Evolutionary conservation across 2,329 filamentous ascomycete genomes (phyloP).

Genomic region (Rachicladosporium sp.): DNA sequence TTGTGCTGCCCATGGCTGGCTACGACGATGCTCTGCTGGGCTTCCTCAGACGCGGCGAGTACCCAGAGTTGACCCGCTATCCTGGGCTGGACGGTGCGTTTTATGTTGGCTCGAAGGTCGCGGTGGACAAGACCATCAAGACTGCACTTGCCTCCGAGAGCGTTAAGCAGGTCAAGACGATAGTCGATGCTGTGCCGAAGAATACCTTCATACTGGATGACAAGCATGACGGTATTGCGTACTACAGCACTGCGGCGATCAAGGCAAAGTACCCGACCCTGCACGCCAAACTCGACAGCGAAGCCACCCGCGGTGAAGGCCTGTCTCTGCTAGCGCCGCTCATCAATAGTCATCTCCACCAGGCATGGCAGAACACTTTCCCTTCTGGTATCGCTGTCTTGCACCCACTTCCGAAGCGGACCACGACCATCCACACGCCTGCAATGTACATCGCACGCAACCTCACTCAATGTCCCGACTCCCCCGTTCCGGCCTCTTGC

Average conservation of each 20-base stretch:
- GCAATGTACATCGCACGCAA: slow-evolving; percentile 61
- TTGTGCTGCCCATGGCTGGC: slow-evolving; percentile 72
- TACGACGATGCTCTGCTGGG: slow-evolving; percentile 59
- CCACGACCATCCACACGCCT: slow-evolving; percentile 57
- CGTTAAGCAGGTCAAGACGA: slow-evolving; percentile 48
- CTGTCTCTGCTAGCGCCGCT: slow-evolving; percentile 57
- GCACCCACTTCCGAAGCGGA: slow-evolving; percentile 66
- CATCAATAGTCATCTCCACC: slow-evolving; percentile 75
- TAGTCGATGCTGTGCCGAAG: slow-evolving; percentile 49
- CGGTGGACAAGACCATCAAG: slow-evolving; percentile 31
- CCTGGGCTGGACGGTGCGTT: slow-evolving; percentile 59
- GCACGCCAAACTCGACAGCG: slow-evolving; percentile 45
- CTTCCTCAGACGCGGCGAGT: slow-evolving; percentile 64
- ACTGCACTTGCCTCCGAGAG: slow-evolving; percentile 31
- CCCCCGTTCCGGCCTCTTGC: slow-evolving; percentile 63
- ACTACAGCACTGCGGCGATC: slow-evolving; percentile 57
- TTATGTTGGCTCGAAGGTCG: slow-evolving; percentile 54
- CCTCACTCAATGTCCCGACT: slow-evolving; percentile 61
- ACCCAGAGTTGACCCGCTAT: slow-evolving; percentile 61
- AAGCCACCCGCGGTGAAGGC: slow-evolving; percentile 43
- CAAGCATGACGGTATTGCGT: slow-evolving; percentile 57
- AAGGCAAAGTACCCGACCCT: slow-evolving; percentile 55
- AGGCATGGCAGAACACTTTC: slow-evolving; percentile 72
- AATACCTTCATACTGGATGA: slow-evolving; percentile 54
- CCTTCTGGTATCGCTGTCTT: slow-evolving; percentile 65